Evolutionary conservation across 805 yeast species (phyloP).

Genomic region (Kodamaea neixiangensis): DNA sequence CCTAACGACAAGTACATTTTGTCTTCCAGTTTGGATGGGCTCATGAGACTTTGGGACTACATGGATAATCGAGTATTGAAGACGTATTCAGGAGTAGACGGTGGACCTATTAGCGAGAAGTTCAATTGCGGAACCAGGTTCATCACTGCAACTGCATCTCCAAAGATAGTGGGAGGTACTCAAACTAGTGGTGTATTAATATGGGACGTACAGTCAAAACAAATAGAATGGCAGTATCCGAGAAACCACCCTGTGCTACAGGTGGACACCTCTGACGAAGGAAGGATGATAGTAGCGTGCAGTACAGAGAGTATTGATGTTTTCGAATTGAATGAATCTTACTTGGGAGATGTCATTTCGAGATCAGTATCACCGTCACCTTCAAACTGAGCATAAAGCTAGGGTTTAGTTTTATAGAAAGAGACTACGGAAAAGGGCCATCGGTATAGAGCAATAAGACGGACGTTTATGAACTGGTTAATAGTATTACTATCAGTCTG

Average conservation of each 20-base stretch:
- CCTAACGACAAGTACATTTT: conserved; percentile 80
- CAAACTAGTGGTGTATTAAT: conserved; percentile 54
- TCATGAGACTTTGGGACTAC: conserved; percentile 82
- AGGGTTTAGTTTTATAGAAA: too few relatives aligned
- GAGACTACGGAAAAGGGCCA: too few relatives aligned
- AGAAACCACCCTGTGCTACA: conserved; percentile 39
- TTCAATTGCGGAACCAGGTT: conserved; percentile 57
- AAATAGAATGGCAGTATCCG: conserved; percentile 36
- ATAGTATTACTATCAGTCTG: too few relatives aligned
- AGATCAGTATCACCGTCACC: conserved; percentile 7
- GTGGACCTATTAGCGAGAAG: conserved; percentile 47
- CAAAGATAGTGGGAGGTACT: conserved; percentile 60
- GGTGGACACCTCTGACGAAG: conserved; percentile 40
- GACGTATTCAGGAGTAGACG: conserved; percentile 46
- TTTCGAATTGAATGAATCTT: conserved; percentile 21
- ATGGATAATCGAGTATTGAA: conserved; percentile 78
- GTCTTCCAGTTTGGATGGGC: conserved; percentile 80
- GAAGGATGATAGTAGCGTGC: conserved; percentile 35
- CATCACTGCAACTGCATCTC: conserved; percentile 35
- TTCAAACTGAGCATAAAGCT: background rate
- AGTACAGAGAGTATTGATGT: conserved; percentile 20
- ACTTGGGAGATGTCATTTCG: conserved; percentile 4
- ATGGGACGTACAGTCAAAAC: conserved; percentile 70
- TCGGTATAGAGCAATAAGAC: too few relatives aligned
- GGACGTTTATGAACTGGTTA: too few relatives aligned